Conservation (phyloP, 75 land plant species). For the Pseudotsuga menziesii region DNA sequence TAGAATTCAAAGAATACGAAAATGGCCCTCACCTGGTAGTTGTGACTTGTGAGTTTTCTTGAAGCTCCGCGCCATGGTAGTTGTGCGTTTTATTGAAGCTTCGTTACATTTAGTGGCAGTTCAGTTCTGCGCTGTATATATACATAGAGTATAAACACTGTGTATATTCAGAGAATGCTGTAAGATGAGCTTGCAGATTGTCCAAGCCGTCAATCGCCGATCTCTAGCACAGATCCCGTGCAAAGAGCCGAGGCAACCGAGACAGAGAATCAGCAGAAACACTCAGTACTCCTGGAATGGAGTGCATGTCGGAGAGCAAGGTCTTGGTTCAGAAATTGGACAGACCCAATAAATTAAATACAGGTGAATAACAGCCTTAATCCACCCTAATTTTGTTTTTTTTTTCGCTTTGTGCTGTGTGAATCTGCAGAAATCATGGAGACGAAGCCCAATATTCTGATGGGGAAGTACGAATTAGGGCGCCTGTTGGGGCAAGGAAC, state of each 20-base stretch:
- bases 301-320: conserved; percentile 6
- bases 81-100: too few relatives aligned
- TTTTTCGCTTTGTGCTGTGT: neutral
- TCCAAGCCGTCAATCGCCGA: too few relatives aligned
- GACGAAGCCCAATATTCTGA: neutral
- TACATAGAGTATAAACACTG: too few relatives aligned
- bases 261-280: neutral
- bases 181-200: too few relatives aligned
- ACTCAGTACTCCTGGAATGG: neutral
- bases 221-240: too few relatives aligned
- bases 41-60: too few relatives aligned
- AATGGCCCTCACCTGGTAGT: too few relatives aligned
- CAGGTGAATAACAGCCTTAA: neutral
- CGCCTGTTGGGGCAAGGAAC: conserved; percentile 8
- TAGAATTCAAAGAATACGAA: too few relatives aligned
- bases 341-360: neutral
- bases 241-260: neutral
- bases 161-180: too few relatives aligned
- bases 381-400: neutral
- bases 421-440: neutral
- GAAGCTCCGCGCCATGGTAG: too few relatives aligned
- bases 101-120: too few relatives aligned
- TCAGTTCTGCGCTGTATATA: too few relatives aligned
- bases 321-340: neutral
- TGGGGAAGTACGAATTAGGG: conserved; percentile 13